Conservation (phyloP, 257 asterid species). For the Paulownia fortunei region DNA sequence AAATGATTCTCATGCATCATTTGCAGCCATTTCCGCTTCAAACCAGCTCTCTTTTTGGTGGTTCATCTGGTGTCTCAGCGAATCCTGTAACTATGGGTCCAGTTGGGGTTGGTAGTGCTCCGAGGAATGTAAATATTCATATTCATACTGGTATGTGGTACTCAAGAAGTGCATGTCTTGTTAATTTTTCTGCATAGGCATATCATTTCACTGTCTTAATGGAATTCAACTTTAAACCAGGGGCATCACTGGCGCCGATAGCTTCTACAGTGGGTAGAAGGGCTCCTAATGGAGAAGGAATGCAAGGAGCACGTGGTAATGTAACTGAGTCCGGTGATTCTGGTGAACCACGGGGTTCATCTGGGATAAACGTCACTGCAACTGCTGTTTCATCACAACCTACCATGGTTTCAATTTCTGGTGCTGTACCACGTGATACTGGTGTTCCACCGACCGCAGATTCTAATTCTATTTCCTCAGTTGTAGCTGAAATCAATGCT, state of each 20-base stretch:
- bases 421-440: conserved; percentile 41
- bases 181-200: not conserved
- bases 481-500: conserved; percentile 43
- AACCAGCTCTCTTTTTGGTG: conserved; percentile 74
- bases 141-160: conserved; percentile 76
- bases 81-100: conserved; percentile 58
- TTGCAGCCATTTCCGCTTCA: conserved; percentile 97
- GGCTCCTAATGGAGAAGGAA: conserved; percentile 56
- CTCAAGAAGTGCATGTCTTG: not conserved
- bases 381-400: conserved; percentile 51
- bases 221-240: conserved; percentile 36
- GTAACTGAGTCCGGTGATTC: conserved; percentile 51
- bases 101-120: conserved; percentile 56
- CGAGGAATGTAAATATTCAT: conserved; percentile 89
- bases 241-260: conserved; percentile 53
- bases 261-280: conserved; percentile 56
- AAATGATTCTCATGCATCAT: conserved; percentile 26
- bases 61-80: conserved; percentile 48
- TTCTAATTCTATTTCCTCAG: conserved; percentile 39
- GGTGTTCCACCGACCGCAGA: conserved; percentile 44
- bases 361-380: conserved; percentile 42
- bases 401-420: conserved; percentile 45
- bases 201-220: conserved; percentile 14
- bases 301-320: conserved; percentile 51
- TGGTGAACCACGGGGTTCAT: conserved; percentile 53